These are phyloP conservation scores for Linum lewisii DNA, from an alignment of 345 rosid genomes.

Conservation along the genomic window DNA sequence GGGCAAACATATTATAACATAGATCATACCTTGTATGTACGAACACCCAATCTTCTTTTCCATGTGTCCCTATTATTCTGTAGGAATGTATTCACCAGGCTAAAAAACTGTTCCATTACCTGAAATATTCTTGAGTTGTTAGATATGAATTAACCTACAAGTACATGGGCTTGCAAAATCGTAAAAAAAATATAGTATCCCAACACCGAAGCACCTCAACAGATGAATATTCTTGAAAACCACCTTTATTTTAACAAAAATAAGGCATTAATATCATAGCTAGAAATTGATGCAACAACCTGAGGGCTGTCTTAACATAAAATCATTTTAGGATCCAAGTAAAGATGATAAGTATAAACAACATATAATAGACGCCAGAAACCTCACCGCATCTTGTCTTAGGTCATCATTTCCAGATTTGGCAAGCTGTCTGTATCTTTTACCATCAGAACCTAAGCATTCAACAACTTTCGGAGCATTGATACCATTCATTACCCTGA, in stretches of 20 bases:
- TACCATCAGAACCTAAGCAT: slow-evolving; percentile 90
- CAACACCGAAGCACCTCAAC: slow-evolving; percentile 3
- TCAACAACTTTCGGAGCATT: slow-evolving; percentile 96
- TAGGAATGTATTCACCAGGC: slow-evolving; percentile 82
- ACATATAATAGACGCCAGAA: neutral
- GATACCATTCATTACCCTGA: slow-evolving; percentile 89
- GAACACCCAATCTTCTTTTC: slow-evolving; percentile 81
- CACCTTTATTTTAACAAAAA: neutral
- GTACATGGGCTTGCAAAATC: neutral
- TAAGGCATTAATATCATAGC: neutral
- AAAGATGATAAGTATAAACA: neutral
- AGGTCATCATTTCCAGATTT: slow-evolving; percentile 98
- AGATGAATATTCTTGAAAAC: neutral
- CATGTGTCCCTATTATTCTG: slow-evolving; percentile 74
- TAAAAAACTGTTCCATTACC: slow-evolving; percentile 99
- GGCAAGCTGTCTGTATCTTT: slow-evolving; percentile 80
- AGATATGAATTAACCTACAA: neutral
- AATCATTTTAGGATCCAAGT: neutral
- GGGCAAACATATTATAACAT: neutral
- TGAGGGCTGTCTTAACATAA: neutral
- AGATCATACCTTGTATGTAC: slow-evolving; percentile 78
- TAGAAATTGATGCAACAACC: neutral
- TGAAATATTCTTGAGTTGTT: slow-evolving; percentile 24
- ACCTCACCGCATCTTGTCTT: slow-evolving; percentile 95
- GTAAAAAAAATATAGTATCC: neutral